Evolutionary conservation across 108 stramenopile species (phyloP), one percentile per base, ranked within the genome.

Genomic region (Seminavis robusta): DNA sequence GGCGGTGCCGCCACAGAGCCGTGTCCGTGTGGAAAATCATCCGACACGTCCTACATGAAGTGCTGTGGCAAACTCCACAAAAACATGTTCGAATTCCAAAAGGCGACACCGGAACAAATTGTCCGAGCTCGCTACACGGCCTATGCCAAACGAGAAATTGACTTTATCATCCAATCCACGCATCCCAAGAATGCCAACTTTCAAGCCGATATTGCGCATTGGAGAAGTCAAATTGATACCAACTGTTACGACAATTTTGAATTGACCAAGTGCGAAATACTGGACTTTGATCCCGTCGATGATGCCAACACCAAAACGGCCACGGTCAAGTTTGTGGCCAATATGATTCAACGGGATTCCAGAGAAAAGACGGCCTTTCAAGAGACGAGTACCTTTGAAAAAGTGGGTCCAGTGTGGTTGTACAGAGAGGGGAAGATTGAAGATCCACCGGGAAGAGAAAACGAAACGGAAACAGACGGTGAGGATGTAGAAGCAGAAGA

Each of bases 211-310:
- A 63, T 86, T 31, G 79, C 70, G 26, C 73, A 70, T 43, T 81
- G 80, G 84, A 86, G 78, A 41, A 57, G 80, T 21, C 59, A 49
- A 1, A 85, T 85, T 62, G 48, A 73, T 60, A 59, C 36, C 32
- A 86, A 83, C 48, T 79, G 77, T 47, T 86, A 83, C 48, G 84
- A 86, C 42, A 86, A 86, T 51, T 86, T 86, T 69, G 81, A 83
- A 34, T 29, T 86, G 43, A 64, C 36, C 2, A 74, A 64, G 19
- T 86, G 84, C 38, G 55, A 70, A 32, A 80, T 86, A 27, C 11
- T 81, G 7, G 63, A 74, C 13, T 81, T 82, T 44, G 43, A 47
- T 9, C 77, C 68, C 42, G 65, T 78, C 46, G 72, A 79, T 25
- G 76, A 77, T 10, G 74, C 59, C 17, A 65, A 57, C 0, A 37